Evolutionary conservation across 805 yeast genomes (phyloP), one percentile per base, ranked within the genome.

Genomic region (Pichia cabralensis): DNA sequence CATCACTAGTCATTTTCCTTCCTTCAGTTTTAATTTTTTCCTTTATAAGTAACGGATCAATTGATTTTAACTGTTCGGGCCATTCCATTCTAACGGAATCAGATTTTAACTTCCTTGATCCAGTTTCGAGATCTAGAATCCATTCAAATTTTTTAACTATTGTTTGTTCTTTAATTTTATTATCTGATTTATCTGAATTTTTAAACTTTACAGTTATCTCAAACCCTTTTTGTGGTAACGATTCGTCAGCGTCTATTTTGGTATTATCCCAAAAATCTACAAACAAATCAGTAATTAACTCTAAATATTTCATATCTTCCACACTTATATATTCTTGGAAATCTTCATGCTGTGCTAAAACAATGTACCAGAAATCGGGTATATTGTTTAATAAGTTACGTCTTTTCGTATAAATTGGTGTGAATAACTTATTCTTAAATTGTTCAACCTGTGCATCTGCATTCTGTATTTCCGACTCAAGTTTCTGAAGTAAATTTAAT

Each of bases 321-420:
- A 79, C 74, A 21, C 75, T 67, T 14, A 88, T 62, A 53, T 72
- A 84, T 42, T 86, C 95, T 12, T 82, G 79, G 51, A 89, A 81
- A 44, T 83, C 95, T 33, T 81, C 80, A 48, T 80, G 80, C 50
- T 82, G 84, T 2, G 88, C 85, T 9, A 89, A 58, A 0, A 82
- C 95, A 34, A 80, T 71, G 48, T 81, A 79, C 97, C 97, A 89
- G 55, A 89, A 86, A 43, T 72, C 71, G 2, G 88, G 85, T 28
- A 86, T 70, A 4, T 64, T 53, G 5, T 46, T 36, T 12, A 77
- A 62, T n/a, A 69, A 57, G 6, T 48, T 61, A 17, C 82, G 65
- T 45, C 96, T 64, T 38, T 67, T 56, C 6, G 52, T 61, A 49
- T 74, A 84, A 7, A 82, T 62, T 14, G 75, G 70, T 42, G 67